These are phyloP conservation scores for Penicillium canariense DNA, from an alignment of 495 filamentous ascomycete genomes.

Conservation along the genomic window DNA sequence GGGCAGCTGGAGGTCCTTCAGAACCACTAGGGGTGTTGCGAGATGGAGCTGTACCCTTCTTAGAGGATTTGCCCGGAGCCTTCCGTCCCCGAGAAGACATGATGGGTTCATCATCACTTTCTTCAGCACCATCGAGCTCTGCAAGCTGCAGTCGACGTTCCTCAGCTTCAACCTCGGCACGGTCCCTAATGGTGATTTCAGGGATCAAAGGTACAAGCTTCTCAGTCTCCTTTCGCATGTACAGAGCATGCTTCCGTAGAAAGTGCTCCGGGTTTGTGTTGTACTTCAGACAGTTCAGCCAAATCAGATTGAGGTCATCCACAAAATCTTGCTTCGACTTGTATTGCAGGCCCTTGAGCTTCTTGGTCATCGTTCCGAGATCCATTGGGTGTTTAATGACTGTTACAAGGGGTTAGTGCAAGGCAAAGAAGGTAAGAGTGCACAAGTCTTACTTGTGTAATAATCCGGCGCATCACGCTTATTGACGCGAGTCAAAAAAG, in stretches of 20 bases:
- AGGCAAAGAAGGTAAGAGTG: not conserved
- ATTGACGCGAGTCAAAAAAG: slow-evolving; percentile 89
- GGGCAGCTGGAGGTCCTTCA: slow-evolving; percentile 69
- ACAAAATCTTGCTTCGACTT: slow-evolving; percentile 96
- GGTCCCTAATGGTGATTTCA: slow-evolving; percentile 81
- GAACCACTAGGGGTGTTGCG: slow-evolving; percentile 64
- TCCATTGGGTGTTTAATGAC: slow-evolving; percentile 99
- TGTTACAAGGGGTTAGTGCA: slow-evolving; percentile 35
- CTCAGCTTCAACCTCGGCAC: slow-evolving; percentile 95
- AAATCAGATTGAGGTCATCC: slow-evolving; percentile 88
- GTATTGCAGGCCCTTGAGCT: slow-evolving; percentile 82
- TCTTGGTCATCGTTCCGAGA: slow-evolving; percentile 96
- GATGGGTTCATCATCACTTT: slow-evolving; percentile 97
- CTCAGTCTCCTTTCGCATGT: slow-evolving; percentile 95
- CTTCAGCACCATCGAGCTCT: slow-evolving; percentile 77
- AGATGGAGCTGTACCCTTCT: slow-evolving; percentile 70
- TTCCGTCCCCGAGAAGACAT: slow-evolving; percentile 95
- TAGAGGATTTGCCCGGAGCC: slow-evolving; percentile 68
- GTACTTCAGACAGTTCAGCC: slow-evolving; percentile 93
- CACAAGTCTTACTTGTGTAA: slow-evolving; percentile 62
- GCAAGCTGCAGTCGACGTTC: slow-evolving; percentile 77
- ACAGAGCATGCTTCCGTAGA: slow-evolving; percentile 87
- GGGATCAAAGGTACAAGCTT: slow-evolving; percentile 94
- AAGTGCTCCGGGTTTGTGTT: slow-evolving; percentile 87
- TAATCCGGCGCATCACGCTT: slow-evolving; percentile 98